phyloP scores from a whole-genome alignment of 495 filamentous ascomycete species.

The Haplographium delicatum region DNA sequence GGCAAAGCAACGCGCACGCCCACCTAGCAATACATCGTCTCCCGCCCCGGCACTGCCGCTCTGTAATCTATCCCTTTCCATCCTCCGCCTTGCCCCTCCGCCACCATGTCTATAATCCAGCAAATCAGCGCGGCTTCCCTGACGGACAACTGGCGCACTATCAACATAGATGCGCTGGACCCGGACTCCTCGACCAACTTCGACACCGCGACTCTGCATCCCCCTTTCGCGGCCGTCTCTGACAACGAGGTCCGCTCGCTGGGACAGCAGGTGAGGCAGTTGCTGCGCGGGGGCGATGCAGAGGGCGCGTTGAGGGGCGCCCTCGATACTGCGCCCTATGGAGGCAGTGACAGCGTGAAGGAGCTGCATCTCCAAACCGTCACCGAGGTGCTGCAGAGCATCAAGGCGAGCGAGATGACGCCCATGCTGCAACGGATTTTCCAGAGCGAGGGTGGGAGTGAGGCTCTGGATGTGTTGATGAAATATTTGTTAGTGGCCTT shows the following conservation, averaged over 20 bases:
- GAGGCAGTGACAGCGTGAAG: slow-evolving; percentile 56
- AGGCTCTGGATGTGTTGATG: slow-evolving; percentile 67
- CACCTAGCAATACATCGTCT: too few relatives aligned
- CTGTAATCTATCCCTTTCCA: not conserved
- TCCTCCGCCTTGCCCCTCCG: not conserved
- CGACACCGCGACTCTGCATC: slow-evolving; percentile 71
- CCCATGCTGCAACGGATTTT: slow-evolving; percentile 75
- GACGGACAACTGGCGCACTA: slow-evolving; percentile 73
- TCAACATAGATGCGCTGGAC: slow-evolving; percentile 86
- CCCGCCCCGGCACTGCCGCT: not conserved
- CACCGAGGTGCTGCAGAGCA: slow-evolving; percentile 82
- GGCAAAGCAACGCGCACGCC: too few relatives aligned
- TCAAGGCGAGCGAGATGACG: slow-evolving; percentile 86
- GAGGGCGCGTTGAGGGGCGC: slow-evolving; percentile 77
- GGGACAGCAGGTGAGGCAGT: slow-evolving; percentile 73
- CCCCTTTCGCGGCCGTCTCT: slow-evolving; percentile 59
- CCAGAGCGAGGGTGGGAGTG: slow-evolving; percentile 61
- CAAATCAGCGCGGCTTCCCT: slow-evolving; percentile 46
- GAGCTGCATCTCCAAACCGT: slow-evolving; percentile 77
- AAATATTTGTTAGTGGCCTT: slow-evolving; percentile 60
- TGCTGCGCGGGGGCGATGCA: slow-evolving; percentile 75
- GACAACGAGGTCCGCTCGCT: slow-evolving; percentile 68
- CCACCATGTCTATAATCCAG: slow-evolving; percentile 51
- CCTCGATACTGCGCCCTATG: slow-evolving; percentile 70
- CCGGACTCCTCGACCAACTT: slow-evolving; percentile 87